Conservation (phyloP, 2,329 filamentous ascomycete genomes). For the Cercospora brassicicola region DNA sequence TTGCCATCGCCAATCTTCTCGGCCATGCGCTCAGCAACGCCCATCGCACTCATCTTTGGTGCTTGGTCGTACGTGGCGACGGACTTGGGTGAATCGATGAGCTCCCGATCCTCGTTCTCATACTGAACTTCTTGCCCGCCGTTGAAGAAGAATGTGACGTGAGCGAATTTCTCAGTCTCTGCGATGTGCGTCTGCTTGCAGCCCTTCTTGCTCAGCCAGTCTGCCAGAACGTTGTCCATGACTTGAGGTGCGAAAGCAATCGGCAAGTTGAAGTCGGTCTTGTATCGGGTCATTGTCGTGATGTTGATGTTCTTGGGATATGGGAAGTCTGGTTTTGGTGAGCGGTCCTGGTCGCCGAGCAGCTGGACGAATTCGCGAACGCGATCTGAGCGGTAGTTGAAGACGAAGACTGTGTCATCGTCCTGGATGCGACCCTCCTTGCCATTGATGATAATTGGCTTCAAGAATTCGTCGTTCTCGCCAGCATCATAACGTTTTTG, state of each 20-base stretch:
- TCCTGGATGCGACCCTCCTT: conserved; percentile 85
- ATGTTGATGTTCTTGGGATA: conserved; percentile 86
- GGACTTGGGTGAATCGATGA: conserved; percentile 83
- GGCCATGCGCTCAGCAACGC: conserved; percentile 82
- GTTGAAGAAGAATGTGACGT: conserved; percentile 99
- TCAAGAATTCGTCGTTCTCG: conserved; percentile 96
- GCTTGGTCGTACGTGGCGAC: conserved; percentile 94
- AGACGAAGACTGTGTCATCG: conserved; percentile 95
- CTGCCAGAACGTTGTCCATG: conserved; percentile 97
- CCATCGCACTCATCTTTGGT: conserved; percentile 92
- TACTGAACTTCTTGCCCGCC: conserved; percentile 97
- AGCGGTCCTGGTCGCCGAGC: conserved; percentile 87
- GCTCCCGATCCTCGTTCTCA: conserved; percentile 84
- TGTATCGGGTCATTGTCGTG: conserved; percentile 98
- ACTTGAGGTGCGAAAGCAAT: conserved; percentile 90
- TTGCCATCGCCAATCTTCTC: conserved; percentile 82
- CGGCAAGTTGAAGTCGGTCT: conserved; percentile 87
- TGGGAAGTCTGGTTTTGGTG: conserved; percentile 83
- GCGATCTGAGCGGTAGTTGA: conserved; percentile 99
- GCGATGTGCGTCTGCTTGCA: conserved; percentile 94
- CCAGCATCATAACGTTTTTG: conserved; percentile 82
- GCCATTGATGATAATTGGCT: conserved; percentile 92
- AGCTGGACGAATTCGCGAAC: conserved; percentile 95
- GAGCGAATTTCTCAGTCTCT: conserved; percentile 98
- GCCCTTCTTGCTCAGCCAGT: conserved; percentile 88